phyloP scores from a whole-genome alignment of 306 rosid species.

The Sphenostylis stenocarpa region DNA sequence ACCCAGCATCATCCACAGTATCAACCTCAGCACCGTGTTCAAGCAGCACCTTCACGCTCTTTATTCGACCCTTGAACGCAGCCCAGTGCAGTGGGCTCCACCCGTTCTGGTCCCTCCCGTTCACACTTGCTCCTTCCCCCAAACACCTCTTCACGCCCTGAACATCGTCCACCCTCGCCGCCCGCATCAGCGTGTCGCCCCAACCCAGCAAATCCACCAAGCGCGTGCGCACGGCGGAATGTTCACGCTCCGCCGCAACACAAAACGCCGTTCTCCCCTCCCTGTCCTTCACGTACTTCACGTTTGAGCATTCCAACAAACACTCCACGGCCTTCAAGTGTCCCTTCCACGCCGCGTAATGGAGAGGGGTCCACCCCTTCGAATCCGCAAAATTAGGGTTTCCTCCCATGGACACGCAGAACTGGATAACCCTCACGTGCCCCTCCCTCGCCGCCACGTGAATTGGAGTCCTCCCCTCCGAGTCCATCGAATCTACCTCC shows the following conservation, averaged over 20 bases:
- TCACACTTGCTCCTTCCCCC: conserved; percentile 59
- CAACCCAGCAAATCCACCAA: conserved; percentile 51
- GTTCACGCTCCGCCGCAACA: conserved; percentile 50
- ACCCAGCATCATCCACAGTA: conserved; percentile 59
- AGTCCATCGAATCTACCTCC: conserved; percentile 45
- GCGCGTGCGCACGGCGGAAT: conserved; percentile 30
- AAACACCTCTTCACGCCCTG: conserved; percentile 56
- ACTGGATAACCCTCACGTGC: conserved; percentile 46
- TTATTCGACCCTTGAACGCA: conserved; percentile 74
- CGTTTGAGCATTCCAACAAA: conserved; percentile 52
- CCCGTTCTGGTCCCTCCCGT: conserved; percentile 75
- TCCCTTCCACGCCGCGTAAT: conserved; percentile 64
- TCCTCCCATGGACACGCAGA: conserved; percentile 54
- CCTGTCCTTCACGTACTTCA: conserved; percentile 48
- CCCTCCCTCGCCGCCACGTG: conserved; percentile 66
- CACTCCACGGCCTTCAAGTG: conserved; percentile 53
- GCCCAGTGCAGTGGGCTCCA: conserved; percentile 93
- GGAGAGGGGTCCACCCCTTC: conserved; percentile 68
- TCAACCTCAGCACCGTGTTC: conserved; percentile 70
- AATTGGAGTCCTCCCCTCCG: conserved; percentile 54
- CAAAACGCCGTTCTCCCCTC: conserved; percentile 65
- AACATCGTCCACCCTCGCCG: conserved; percentile 64
- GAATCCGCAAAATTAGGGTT: conserved; percentile 46
- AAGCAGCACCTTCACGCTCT: conserved; percentile 62
- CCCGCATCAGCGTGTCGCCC: conserved; percentile 58